Conservation (phyloP, 2,329 filamentous ascomycete genomes). For the Cryphonectria naterciae region DNA sequence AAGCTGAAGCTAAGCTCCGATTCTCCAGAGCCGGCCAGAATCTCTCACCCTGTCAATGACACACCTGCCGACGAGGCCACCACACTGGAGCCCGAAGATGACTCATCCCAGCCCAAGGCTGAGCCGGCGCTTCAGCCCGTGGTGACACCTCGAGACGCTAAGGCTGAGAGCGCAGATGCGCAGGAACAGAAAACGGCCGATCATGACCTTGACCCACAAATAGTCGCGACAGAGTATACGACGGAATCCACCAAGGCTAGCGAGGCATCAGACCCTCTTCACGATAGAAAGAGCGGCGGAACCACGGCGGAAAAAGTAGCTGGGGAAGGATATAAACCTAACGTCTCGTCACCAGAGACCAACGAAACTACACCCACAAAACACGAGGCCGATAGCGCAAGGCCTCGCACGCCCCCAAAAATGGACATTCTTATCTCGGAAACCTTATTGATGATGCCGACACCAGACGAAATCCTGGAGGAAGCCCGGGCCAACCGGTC, state of each 20-base stretch:
- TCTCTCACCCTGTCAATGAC: constrained; percentile 18
- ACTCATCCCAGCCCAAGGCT: constrained; percentile 17
- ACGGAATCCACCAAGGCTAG: neutral
- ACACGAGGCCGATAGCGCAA: neutral
- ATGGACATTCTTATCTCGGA: constrained; percentile 11
- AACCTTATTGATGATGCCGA: constrained; percentile 17
- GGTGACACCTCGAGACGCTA: constrained; percentile 9
- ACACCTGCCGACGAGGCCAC: constrained; percentile 3
- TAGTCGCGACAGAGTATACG: neutral
- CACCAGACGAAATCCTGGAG: constrained; percentile 11
- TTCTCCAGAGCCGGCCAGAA: constrained; percentile 22
- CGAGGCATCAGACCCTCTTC: neutral
- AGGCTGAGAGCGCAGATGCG: constrained; percentile 17
- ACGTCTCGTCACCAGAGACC: neutral
- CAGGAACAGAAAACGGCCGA: constrained; percentile 5
- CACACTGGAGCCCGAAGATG: constrained; percentile 7
- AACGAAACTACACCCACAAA: neutral
- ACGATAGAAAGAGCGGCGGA: too few species aligned
- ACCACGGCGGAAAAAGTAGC: neutral
- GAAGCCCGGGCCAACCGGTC: neutral
- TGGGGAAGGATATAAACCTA: neutral
- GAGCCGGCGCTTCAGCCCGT: constrained; percentile 26
- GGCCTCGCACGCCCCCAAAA: neutral
- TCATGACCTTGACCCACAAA: neutral
- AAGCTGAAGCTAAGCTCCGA: constrained; percentile 29